phyloP scores from a whole-genome alignment of 1,284 basidiomycete genomes.

The Apiotrichum siamense region DNA sequence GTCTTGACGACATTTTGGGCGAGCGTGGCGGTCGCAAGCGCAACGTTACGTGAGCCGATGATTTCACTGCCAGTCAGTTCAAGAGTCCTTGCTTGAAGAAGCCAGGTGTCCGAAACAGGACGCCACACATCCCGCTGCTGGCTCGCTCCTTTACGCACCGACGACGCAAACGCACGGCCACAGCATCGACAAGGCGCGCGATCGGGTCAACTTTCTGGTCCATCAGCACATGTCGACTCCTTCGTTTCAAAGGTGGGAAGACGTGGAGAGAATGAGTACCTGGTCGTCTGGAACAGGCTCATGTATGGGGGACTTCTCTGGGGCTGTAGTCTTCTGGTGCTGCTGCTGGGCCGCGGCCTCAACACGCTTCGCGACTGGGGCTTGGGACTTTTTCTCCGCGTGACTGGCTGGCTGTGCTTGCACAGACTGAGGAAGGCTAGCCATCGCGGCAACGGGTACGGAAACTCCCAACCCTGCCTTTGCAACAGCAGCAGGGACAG shows the following conservation, averaged over 20 bases:
- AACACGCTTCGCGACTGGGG: too few species aligned
- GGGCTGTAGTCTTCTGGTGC: too few species aligned
- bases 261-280: background rate
- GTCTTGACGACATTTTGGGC: slow-evolving; percentile 82
- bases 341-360: too few species aligned
- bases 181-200: slow-evolving; percentile 56
- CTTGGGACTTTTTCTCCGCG: too few species aligned
- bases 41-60: slow-evolving; percentile 77
- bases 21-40: slow-evolving; percentile 80
- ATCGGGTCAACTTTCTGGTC: slow-evolving; percentile 24
- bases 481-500: too few species aligned
- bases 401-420: too few species aligned
- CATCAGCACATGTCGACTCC: background rate
- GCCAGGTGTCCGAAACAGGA: background rate
- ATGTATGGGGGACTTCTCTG: background rate
- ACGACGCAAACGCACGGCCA: slow-evolving; percentile 60
- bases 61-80: slow-evolving; percentile 56
- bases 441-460: too few species aligned
- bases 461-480: too few species aligned
- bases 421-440: too few species aligned
- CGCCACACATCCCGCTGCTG: background rate
- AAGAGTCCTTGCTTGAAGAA: too few species aligned
- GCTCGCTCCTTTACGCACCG: slow-evolving; percentile 51
- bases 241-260: background rate
- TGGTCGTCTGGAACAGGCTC: background rate